Conservation (phyloP, 805 yeast species). For the Cyberlindnera sargentensis region DNA sequence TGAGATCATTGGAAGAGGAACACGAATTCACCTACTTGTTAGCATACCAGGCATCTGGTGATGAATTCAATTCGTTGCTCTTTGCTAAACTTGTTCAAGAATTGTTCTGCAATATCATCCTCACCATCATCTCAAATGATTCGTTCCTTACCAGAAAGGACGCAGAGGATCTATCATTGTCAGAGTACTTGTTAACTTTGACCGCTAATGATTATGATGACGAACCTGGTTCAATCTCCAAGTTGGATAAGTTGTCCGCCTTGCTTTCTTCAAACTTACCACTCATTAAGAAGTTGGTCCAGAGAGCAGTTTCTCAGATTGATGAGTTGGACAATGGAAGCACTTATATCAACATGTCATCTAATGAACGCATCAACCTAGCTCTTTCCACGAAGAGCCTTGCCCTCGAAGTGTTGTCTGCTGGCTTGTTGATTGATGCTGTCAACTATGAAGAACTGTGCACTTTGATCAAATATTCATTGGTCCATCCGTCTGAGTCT, state of each 20-base stretch:
- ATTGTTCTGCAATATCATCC: constrained; percentile 12
- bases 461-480: constrained; percentile 40
- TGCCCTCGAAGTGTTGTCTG: constrained; percentile 54
- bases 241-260: constrained; percentile 15
- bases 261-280: constrained; percentile 10
- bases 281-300: constrained; percentile 12
- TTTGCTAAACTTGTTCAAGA: constrained; percentile 24
- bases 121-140: constrained; percentile 3
- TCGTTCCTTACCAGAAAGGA: background rate
- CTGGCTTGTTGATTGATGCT: constrained; percentile 42
- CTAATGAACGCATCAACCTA: constrained; percentile 38
- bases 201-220: constrained; percentile 19
- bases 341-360: constrained; percentile 45
- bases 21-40: constrained; percentile 26
- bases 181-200: constrained; percentile 6
- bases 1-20: constrained; percentile 26
- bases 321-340: constrained; percentile 47
- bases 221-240: constrained; percentile 18
- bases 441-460: constrained; percentile 38
- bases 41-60: constrained; percentile 30
- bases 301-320: constrained; percentile 18
- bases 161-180: background rate
- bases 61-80: constrained; percentile 27
- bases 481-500: constrained; percentile 47
- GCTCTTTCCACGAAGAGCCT: constrained; percentile 49